Conservation (phyloP, 192 early-diverging fungal genomes). For the Spinellus fusiger region DNA sequence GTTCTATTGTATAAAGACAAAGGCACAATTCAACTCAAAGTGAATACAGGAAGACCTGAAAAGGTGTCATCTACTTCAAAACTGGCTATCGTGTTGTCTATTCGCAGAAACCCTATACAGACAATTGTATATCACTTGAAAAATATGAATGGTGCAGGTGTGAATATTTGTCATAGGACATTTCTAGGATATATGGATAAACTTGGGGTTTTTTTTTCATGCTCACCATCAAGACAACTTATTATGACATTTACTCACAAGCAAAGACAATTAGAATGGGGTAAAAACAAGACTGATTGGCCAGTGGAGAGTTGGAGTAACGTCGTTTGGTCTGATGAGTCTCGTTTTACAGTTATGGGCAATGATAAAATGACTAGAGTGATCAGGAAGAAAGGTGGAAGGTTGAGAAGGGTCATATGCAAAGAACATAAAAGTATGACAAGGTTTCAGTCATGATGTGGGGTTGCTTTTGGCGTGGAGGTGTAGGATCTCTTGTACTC, state of each 20-base stretch:
- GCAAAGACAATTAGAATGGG: background rate
- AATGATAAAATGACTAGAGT: background rate
- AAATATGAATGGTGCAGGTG: no score
- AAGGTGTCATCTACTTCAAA: no score
- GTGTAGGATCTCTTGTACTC: background rate
- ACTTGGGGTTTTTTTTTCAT: background rate
- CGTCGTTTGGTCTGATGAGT: background rate
- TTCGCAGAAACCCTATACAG: no score
- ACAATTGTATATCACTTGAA: no score
- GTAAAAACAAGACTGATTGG: background rate
- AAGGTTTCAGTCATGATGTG: background rate
- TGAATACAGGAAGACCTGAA: no score
- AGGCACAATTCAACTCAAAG: background rate
- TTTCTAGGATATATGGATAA: background rate
- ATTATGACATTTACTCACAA: background rate
- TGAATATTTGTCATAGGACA: no score
- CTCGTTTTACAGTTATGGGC: background rate
- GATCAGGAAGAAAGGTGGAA: background rate
- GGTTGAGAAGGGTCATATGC: background rate
- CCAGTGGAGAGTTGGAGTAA: background rate
- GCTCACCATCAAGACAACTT: background rate
- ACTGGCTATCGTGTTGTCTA: no score
- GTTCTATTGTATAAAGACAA: background rate
- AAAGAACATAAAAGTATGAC: background rate
- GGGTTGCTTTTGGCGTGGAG: background rate